Percentiles rank a stretch among this genome's conserved stretches.
Evolutionary conservation across 2,329 filamentous ascomycete genomes (phyloP).

Genomic region (Claviceps fusiformis): DNA sequence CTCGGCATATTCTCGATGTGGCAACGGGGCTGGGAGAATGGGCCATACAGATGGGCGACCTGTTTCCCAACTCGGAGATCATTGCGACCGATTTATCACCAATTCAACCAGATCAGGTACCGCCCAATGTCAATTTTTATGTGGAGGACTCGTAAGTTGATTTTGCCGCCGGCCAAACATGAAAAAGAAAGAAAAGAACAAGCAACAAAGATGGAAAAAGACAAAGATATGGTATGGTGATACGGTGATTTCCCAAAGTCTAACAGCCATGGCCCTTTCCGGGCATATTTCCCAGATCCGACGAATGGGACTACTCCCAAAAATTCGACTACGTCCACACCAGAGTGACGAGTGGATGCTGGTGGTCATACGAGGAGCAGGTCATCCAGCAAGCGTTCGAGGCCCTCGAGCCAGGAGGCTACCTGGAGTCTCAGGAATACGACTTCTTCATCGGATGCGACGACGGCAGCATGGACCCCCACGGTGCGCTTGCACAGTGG

Average conservation of each 20-base stretch:
- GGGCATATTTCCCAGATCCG: conserved; percentile 19
- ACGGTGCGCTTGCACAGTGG: conserved; percentile 27
- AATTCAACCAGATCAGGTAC: conserved; percentile 51
- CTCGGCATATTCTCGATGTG: conserved; percentile 26
- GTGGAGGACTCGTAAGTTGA: conserved; percentile 47
- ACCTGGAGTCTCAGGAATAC: conserved; percentile 40
- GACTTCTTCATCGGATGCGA: conserved; percentile 26
- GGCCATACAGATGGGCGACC: conserved; percentile 54
- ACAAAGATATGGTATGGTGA: background rate
- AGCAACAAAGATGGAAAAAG: background rate
- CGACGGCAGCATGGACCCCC: conserved; percentile 27
- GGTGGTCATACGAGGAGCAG: conserved; percentile 32
- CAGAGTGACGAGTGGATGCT: conserved; percentile 35
- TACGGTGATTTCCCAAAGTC: background rate
- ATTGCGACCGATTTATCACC: conserved; percentile 55
- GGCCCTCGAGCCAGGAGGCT: conserved; percentile 37
- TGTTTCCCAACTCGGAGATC: conserved; percentile 44
- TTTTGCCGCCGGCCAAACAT: background rate
- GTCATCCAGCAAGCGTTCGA: conserved; percentile 38
- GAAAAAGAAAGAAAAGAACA: no score
- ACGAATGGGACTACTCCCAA: conserved; percentile 39
- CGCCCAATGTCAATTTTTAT: conserved; percentile 60
- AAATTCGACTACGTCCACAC: conserved; percentile 43
- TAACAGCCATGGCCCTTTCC: background rate
- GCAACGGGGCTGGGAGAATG: conserved; percentile 39